These are phyloP conservation scores for Aspergillus fumigatiaffinis DNA, from an alignment of 2,329 filamentous ascomycete genomes.

Conservation along the genomic window DNA sequence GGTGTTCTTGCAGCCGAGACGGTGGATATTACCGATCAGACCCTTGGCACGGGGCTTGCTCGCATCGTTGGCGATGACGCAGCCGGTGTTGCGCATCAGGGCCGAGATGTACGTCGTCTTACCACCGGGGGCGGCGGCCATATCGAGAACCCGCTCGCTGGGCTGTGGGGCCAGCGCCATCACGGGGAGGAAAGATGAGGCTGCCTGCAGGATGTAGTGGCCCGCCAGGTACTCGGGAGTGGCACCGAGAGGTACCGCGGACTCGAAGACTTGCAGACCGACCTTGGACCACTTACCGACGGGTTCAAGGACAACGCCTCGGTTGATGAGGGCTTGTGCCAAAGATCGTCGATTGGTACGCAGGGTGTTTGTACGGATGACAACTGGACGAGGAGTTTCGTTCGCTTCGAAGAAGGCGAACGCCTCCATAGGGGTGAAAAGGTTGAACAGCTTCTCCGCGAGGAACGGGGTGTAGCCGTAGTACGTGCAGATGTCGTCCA, in stretches of 20 bases:
- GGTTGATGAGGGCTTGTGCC: slow-evolving; percentile 90
- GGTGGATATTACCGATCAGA: slow-evolving; percentile 96
- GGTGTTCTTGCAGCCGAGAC: slow-evolving; percentile 86
- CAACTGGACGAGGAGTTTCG: slow-evolving; percentile 87
- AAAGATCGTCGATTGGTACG: slow-evolving; percentile 73
- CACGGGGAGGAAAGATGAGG: slow-evolving; percentile 92
- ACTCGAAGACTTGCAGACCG: slow-evolving; percentile 93
- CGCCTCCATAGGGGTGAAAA: slow-evolving; percentile 89
- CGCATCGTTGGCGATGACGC: slow-evolving; percentile 93
- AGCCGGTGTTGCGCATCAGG: slow-evolving; percentile 94
- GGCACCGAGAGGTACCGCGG: slow-evolving; percentile 79
- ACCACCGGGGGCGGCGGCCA: slow-evolving; percentile 92
- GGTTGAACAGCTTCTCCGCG: slow-evolving; percentile 90
- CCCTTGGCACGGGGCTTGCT: slow-evolving; percentile 92
- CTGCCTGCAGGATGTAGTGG: slow-evolving; percentile 96
- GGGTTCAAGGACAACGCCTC: slow-evolving; percentile 91
- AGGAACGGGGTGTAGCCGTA: slow-evolving; percentile 94
- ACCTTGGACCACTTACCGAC: slow-evolving; percentile 99
- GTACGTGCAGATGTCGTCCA: slow-evolving; percentile 92
- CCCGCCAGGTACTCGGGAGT: slow-evolving; percentile 96
- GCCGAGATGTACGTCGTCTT: slow-evolving; percentile 97
- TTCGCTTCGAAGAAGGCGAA: slow-evolving; percentile 99
- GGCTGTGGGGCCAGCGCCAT: slow-evolving; percentile 96
- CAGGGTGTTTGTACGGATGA: slow-evolving; percentile 95
- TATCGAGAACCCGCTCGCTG: slow-evolving; percentile 84